Conservation (phyloP, 1,284 basidiomycete species). For the Malassezia arunalokei region DNA sequence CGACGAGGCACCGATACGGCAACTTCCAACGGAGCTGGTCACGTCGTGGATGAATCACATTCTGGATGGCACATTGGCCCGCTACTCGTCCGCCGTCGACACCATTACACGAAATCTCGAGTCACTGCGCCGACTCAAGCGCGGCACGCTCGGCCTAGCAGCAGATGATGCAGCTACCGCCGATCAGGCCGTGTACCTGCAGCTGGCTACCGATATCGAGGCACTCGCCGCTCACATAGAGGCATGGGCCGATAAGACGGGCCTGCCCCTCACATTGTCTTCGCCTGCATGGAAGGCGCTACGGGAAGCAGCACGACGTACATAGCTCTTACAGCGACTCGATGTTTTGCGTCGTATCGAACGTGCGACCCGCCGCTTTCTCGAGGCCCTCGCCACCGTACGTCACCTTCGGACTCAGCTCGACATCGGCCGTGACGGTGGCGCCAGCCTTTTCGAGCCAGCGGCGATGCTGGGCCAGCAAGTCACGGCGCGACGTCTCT, state of each 20-base stretch:
- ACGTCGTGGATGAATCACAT: conserved; percentile 16
- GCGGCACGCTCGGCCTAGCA: conserved; percentile 11
- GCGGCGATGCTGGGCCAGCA: conserved; percentile 75
- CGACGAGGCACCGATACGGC: conserved; percentile 3
- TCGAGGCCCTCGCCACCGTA: conserved; percentile 88
- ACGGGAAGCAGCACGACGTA: not conserved
- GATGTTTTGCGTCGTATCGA: conserved; percentile 47
- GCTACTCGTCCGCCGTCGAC: conserved; percentile 24
- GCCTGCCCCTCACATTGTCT: not conserved
- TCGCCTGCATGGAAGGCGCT: not conserved
- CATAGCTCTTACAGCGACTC: conserved; percentile 5
- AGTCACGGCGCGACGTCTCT: conserved; percentile 73
- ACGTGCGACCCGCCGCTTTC: conserved; percentile 62
- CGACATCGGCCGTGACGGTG: conserved; percentile 63
- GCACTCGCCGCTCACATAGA: not conserved
- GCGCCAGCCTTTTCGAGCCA: conserved; percentile 76
- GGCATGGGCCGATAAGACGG: not conserved
- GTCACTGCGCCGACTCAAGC: conserved; percentile 34
- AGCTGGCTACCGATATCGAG: conserved; percentile 1
- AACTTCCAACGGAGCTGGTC: conserved; percentile 7
- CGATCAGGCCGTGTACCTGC: conserved; percentile 3
- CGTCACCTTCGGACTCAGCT: conserved; percentile 73
- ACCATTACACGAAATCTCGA: conserved; percentile 39
- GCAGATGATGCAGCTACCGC: not conserved
- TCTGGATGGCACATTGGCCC: conserved; percentile 14